Percentiles rank a stretch among this genome's conserved stretches.
Evolutionary conservation across 2,329 filamentous ascomycete genomes (phyloP).

Genomic region (Aspergillus pseudotamarii): DNA sequence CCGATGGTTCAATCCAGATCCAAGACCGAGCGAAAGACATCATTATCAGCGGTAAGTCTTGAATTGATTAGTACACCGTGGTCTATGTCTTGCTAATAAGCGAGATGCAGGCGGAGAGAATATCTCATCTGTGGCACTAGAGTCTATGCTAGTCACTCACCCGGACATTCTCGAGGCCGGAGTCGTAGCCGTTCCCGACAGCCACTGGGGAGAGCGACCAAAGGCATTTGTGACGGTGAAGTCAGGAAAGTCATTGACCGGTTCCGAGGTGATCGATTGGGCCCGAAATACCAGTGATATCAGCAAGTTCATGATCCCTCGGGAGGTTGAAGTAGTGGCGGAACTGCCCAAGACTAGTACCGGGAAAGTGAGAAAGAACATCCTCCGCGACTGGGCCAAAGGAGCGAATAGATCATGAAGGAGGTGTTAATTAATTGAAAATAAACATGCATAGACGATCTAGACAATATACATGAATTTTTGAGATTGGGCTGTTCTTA

Average conservation of each 20-base stretch:
- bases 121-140: conserved; percentile 89
- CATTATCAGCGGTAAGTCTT: conserved; percentile 79
- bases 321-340: conserved; percentile 73
- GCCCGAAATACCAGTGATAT: conserved; percentile 79
- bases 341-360: conserved; percentile 97
- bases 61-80: background rate
- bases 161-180: conserved; percentile 88
- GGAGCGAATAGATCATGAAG: conserved; percentile 30
- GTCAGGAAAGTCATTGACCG: conserved; percentile 61
- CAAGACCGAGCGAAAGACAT: conserved; percentile 95
- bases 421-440: background rate
- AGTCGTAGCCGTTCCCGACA: conserved; percentile 83
- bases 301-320: conserved; percentile 84
- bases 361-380: conserved; percentile 95
- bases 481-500: background rate
- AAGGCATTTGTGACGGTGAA: conserved; percentile 90
- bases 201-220: conserved; percentile 93
- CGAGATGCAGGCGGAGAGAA: conserved; percentile 78
- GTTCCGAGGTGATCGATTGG: conserved; percentile 79
- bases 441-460: background rate
- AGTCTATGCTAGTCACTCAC: conserved; percentile 85
- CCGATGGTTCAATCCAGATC: conserved; percentile 88
- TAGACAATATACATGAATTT: background rate
- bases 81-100: background rate
- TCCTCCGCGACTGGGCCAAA: conserved; percentile 82